phyloP scores from a whole-genome alignment of 257 asterid genomes.

The Galeopsis tetrahit region DNA sequence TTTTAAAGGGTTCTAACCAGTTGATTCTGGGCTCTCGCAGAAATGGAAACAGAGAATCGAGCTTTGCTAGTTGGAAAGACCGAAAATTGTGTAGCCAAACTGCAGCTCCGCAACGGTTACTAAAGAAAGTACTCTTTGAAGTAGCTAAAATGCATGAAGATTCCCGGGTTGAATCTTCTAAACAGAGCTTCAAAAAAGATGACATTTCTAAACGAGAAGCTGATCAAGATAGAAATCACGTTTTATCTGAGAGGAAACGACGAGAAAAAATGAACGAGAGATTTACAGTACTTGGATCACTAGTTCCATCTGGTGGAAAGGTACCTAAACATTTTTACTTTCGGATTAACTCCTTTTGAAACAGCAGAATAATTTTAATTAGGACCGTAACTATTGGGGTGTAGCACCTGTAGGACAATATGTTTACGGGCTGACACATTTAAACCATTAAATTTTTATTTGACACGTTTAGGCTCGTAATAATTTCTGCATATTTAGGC shows the following conservation, averaged over 20 bases:
- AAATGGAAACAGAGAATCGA: conserved; percentile 56
- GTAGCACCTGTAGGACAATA: no score
- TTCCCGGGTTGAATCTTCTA: conserved; percentile 37
- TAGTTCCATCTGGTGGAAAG: conserved; percentile 88
- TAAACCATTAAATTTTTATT: no score
- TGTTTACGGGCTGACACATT: no score
- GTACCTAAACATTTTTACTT: conserved; percentile 38
- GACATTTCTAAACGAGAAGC: conserved; percentile 44
- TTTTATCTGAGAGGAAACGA: conserved; percentile 74
- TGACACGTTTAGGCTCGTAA: no score
- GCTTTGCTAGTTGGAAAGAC: conserved; percentile 71
- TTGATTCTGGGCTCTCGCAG: conserved; percentile 67
- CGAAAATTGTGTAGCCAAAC: conserved; percentile 26
- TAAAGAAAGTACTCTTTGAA: conserved; percentile 72
- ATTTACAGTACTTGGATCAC: conserved; percentile 65
- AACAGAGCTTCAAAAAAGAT: conserved; percentile 45
- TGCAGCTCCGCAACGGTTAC: conserved; percentile 54
- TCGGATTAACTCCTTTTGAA: conserved; percentile 6
- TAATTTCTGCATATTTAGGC: no score
- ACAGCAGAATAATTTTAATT: not conserved
- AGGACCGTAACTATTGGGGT: no score
- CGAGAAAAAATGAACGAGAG: conserved; percentile 78
- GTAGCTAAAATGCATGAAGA: conserved; percentile 63
- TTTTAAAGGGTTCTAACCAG: conserved; percentile 77
- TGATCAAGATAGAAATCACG: conserved; percentile 67